Conservation (phyloP, 306 rosid genomes). For the Cucumis melo region DNA sequence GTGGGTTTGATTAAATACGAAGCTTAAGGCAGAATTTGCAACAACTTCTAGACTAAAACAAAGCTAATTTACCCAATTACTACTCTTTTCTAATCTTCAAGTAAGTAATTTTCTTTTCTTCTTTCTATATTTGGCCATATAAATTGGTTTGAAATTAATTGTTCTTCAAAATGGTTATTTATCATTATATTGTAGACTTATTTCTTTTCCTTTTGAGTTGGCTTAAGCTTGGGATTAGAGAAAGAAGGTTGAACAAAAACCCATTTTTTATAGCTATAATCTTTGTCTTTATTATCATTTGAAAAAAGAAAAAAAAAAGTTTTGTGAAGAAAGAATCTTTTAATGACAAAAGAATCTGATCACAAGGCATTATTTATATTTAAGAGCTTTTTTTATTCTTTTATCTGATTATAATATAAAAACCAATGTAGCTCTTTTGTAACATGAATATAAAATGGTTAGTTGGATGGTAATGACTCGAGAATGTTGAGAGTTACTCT, state of each 20-base stretch:
- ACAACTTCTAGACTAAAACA: background rate
- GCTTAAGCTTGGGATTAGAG: background rate
- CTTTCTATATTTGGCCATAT: background rate
- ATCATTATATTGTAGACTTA: background rate
- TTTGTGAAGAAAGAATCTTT: background rate
- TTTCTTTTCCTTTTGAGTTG: background rate
- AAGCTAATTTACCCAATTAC: background rate
- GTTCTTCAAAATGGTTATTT: background rate
- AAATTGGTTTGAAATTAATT: background rate
- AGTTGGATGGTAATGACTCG: background rate
- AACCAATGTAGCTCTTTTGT: background rate
- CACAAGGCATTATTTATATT: background rate
- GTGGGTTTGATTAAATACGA: background rate
- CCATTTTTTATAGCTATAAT: background rate
- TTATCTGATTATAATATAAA: background rate
- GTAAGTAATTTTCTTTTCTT: background rate
- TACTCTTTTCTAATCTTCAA: background rate
- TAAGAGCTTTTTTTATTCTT: background rate
- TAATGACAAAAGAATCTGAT: background rate
- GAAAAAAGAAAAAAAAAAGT: background rate
- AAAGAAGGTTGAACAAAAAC: background rate
- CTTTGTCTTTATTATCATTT: background rate
- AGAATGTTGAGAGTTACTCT: too few relatives aligned
- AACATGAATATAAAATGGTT: background rate
- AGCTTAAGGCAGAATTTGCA: background rate